Evolutionary conservation across 2,329 filamentous ascomycete genomes (phyloP).

Genomic region (Parasarocladium wereldwijsianum): DNA sequence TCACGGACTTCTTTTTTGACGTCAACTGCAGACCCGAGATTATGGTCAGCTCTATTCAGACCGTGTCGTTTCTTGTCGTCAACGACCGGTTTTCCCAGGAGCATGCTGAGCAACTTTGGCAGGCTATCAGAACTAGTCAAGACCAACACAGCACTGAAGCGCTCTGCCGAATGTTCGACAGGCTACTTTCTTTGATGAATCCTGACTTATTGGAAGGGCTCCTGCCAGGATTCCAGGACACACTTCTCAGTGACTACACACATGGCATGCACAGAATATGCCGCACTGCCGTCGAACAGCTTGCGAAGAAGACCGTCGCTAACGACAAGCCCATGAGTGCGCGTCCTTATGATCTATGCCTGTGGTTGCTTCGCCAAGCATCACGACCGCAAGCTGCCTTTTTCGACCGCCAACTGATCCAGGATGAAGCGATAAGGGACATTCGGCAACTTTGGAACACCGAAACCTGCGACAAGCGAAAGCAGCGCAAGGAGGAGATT

Average conservation of each 20-base stretch:
- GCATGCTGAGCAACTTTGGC: conserved; percentile 74
- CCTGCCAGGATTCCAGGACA: conserved; percentile 52
- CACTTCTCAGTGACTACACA: conserved; percentile 51
- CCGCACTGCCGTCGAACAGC: conserved; percentile 34
- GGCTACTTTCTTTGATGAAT: conserved; percentile 35
- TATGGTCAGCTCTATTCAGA: conserved; percentile 65
- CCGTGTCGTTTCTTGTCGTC: conserved; percentile 75
- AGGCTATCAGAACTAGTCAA: conserved; percentile 64
- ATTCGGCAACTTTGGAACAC: too few relatives aligned
- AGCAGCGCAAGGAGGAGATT: too few relatives aligned
- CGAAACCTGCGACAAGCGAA: too few relatives aligned
- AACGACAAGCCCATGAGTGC: conserved; percentile 25
- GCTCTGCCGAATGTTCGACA: conserved; percentile 49
- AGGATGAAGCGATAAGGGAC: too few relatives aligned
- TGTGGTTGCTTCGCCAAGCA: conserved; percentile 58
- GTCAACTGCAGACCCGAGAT: conserved; percentile 87
- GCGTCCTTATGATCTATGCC: conserved; percentile 34
- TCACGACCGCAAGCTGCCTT: too few relatives aligned
- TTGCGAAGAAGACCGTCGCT: conserved; percentile 23
- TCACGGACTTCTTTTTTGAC: conserved; percentile 79
- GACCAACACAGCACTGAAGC: conserved; percentile 77
- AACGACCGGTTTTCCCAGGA: conserved; percentile 56
- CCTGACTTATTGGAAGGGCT: conserved; percentile 44
- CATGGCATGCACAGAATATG: conserved; percentile 46
- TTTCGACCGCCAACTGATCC: too few relatives aligned